Percentiles rank a stretch among this genome's conserved stretches.
Conservation (phyloP, 2,329 filamentous ascomycete genomes). For the Ophiostoma sp. region DNA sequence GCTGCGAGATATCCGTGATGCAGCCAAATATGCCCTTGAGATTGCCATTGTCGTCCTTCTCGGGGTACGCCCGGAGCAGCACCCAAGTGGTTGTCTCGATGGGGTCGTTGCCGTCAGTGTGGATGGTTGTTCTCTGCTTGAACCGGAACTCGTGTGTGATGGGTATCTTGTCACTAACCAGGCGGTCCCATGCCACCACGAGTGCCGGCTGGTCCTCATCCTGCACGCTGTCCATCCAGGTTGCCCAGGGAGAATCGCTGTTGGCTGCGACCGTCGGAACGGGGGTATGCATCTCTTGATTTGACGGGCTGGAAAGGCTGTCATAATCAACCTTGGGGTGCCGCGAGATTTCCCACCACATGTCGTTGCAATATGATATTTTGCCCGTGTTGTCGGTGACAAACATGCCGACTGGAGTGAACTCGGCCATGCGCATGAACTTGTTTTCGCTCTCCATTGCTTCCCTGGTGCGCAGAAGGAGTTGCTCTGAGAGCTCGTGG, state of each 20-base stretch:
- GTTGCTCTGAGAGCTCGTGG: conserved; percentile 69
- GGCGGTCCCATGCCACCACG: conserved; percentile 55
- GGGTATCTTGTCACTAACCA: conserved; percentile 57
- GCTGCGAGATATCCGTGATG: conserved; percentile 78
- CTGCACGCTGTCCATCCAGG: conserved; percentile 68
- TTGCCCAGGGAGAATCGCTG: conserved; percentile 27
- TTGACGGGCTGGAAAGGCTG: background rate
- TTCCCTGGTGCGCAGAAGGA: conserved; percentile 60
- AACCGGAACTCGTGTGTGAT: conserved; percentile 72
- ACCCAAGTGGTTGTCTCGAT: conserved; percentile 56
- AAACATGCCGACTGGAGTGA: conserved; percentile 78
- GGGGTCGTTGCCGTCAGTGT: conserved; percentile 49
- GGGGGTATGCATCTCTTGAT: background rate
- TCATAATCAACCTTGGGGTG: conserved; percentile 42
- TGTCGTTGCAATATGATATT: conserved; percentile 77
- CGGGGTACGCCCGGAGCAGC: conserved; percentile 69
- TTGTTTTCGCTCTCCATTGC: conserved; percentile 66
- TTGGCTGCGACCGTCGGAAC: background rate
- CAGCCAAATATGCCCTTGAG: conserved; percentile 74
- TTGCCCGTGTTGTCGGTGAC: conserved; percentile 67
- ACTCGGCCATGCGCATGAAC: conserved; percentile 79
- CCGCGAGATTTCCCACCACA: conserved; percentile 67
- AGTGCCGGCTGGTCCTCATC: conserved; percentile 59
- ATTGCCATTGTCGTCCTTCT: conserved; percentile 57
- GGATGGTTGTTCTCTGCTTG: conserved; percentile 62